Base-by-base conservation (phyloP, 2,329 filamentous ascomycete species). In the Aciculosporium take region DNA sequence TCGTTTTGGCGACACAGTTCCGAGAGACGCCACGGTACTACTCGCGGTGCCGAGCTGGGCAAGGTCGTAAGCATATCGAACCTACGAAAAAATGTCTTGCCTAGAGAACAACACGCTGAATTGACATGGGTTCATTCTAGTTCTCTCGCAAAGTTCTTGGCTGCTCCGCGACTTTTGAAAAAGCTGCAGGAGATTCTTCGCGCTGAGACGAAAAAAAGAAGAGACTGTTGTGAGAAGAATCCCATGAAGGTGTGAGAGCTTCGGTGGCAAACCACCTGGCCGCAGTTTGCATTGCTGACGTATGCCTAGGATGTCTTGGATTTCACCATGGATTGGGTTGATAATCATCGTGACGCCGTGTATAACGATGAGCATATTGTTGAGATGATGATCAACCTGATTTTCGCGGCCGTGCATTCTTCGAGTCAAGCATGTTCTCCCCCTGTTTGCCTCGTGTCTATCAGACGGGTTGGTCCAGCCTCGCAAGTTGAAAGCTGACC, bases 321-420 rank as follows among this genome's bases (percentile, higher is more conserved):
- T 29, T 48, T 37, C 24, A 23, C 37, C 2, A 44, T 46, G 15
- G 39, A 39, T 23, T 48, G 46, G 46, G 24, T 41, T n/a, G 44
- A 48, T 17, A 28, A 44, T 17, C 42, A 40, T 13, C 29, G 13
- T 8, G 23, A 27, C 7, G 20, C 21, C 5, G 15, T 23, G 1
- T 45, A 34, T 40, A 38, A 38, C 6, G 46, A 46, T 27, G 24
- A 28, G 28, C 39, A 48, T 15, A 29, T 46, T 5, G 32, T 39
- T 2, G 37, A 45, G 8, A 44, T 46, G 42, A 44, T 48, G 39
- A 43, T 39, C 27, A 45, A 37, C 17, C 33, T 37, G 7, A 43
- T 48, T 12, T 48, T 46, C 15, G 46, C 44, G 8, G 44, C 41
- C 15, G 20, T 48, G 23, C 46, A 48, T 24, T 46, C 46, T 2